phyloP scores from a whole-genome alignment of 208 protist genomes.

The Crithidia fasciculata region DNA sequence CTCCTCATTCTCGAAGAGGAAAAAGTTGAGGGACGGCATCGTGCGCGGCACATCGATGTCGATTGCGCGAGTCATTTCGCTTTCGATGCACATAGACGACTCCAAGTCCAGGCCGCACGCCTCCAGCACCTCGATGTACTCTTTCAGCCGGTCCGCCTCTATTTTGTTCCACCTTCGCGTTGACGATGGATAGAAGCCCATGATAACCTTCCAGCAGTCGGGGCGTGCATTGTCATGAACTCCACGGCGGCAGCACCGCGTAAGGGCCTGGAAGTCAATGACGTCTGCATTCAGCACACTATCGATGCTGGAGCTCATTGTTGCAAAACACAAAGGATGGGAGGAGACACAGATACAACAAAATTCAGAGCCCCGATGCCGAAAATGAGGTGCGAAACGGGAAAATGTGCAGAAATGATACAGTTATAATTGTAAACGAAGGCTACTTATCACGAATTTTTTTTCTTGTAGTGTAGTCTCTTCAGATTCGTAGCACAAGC shows the following conservation, averaged over 20 bases:
- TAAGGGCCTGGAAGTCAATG: constrained; percentile 42
- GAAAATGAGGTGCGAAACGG: too few relatives aligned
- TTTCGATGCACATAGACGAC: neutral
- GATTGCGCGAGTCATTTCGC: constrained; percentile 37
- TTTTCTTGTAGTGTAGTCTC: too few relatives aligned
- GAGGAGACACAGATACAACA: neutral
- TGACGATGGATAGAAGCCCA: constrained; percentile 65
- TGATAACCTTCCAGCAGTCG: constrained; percentile 73
- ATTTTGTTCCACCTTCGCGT: constrained; percentile 38
- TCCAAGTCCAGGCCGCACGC: constrained; percentile 23
- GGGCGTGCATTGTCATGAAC: constrained; percentile 45
- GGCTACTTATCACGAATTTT: too few relatives aligned
- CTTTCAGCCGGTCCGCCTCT: constrained; percentile 17
- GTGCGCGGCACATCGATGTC: constrained; percentile 85
- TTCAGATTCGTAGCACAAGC: too few relatives aligned
- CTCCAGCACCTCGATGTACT: constrained; percentile 19
- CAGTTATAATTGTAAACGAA: too few relatives aligned
- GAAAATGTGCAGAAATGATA: too few relatives aligned
- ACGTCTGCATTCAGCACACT: constrained; percentile 22
- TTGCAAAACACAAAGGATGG: constrained; percentile 4
- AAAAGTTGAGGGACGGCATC: constrained; percentile 84
- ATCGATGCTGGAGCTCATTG: constrained; percentile 23
- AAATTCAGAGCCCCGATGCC: too few relatives aligned
- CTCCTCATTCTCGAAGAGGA: constrained; percentile 29
- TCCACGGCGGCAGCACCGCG: constrained; percentile 54